Base-by-base conservation (phyloP, 495 filamentous ascomycete species). In the Aeminium ludgeri region DNA sequence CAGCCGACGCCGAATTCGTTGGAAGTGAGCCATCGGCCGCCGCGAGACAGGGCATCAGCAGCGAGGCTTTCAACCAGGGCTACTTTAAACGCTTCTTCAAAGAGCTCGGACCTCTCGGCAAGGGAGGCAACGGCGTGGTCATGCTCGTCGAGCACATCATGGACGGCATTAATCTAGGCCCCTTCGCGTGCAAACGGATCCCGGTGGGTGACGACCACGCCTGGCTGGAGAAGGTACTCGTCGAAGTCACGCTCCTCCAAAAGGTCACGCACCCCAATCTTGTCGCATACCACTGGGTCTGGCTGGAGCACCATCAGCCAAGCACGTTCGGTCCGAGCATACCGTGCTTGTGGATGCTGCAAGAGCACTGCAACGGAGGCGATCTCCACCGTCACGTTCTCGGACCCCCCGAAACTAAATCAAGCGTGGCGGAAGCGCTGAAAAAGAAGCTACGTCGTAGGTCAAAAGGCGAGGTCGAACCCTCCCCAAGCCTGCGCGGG, bases 251-350 rank as follows among this genome's bases (percentile, higher is more conserved):
- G 57, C 67, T 95, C 15, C 70, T 97, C 17, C 86, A 92, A 51
- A 80, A 81, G 43, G 71, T 97, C 3, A 83, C 83, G 0, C 86
- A 97, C 56, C 78, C 84, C 46, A 96, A 97, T 55, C 64, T 97
- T n/a, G 91, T 97, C 1, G 89, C 84, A 0, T 97, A 97, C 56
- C 78, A 86, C 6, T 87, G 92, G 60, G 86, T 94, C 23, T 97
- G 89, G 89, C 70, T 97, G 15, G 87, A 97, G 57, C 77, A 94
- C 56, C 74, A 80, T 36, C 74, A 83, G 50, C 69, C 86, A 16
- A 86, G 70, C 46, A 65, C 17, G 28, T 97, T 96, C 53, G 81
- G 84, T 3, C 89, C 91, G 0, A 89, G 76, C 51, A 85, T 96
- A 0, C 83, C 86, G 6, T 95, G 86, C 50, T 86, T 86, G 13